Conservation (phyloP, 495 filamentous ascomycete genomes). For the Talaromyces borbonicus region DNA sequence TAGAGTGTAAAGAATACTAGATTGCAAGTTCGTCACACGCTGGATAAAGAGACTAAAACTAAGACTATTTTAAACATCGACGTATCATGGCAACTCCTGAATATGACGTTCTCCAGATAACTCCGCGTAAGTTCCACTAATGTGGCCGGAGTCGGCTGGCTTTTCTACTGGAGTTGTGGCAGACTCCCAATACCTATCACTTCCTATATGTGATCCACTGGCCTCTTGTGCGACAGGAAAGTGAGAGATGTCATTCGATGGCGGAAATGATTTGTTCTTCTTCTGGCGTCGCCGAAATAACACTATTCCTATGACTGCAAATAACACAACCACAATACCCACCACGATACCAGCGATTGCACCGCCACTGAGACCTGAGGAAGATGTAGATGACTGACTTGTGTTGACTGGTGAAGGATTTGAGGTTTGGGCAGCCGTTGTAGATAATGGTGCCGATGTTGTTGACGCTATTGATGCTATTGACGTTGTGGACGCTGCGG, state of each 20-base stretch:
- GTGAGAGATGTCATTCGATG: too few relatives aligned
- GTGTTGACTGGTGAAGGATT: neutral
- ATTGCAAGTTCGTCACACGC: too few relatives aligned
- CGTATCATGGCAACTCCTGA: neutral
- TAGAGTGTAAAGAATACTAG: too few relatives aligned
- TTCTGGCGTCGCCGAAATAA: neutral
- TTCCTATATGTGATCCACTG: too few relatives aligned
- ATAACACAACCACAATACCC: neutral
- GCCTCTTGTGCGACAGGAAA: too few relatives aligned
- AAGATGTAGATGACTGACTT: neutral
- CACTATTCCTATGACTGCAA: neutral
- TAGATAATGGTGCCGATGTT: neutral
- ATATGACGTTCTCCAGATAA: neutral
- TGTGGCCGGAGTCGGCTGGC: too few relatives aligned
- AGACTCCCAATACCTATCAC: too few relatives aligned
- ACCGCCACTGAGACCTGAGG: neutral
- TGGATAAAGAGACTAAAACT: too few relatives aligned
- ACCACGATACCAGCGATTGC: conserved; percentile 4
- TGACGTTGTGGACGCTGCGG: neutral
- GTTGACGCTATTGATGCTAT: neutral
- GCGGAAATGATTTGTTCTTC: neutral
- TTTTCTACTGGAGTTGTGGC: too few relatives aligned
- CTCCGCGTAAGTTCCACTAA: neutral
- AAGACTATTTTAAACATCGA: neutral
- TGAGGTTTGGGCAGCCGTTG: neutral